These are phyloP conservation scores for Serendipita sp. DNA, from an alignment of 768 basidiomycete genomes.

Conservation along the genomic window DNA sequence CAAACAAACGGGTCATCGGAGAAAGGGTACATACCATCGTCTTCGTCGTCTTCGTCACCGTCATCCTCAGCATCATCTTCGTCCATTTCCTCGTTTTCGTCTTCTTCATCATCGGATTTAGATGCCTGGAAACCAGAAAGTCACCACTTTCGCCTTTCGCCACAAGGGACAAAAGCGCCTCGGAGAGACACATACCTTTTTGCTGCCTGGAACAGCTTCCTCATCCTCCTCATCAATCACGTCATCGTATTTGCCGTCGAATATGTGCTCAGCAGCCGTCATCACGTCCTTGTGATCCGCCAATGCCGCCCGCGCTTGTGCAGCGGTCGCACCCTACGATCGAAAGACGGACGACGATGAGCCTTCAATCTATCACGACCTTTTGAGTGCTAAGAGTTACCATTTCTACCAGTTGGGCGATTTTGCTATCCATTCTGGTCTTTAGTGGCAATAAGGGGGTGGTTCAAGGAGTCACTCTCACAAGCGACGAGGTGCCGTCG, in stretches of 20 bases:
- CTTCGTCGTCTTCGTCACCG: constrained; percentile 29
- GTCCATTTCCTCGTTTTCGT: constrained; percentile 13
- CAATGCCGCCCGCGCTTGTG: constrained; percentile 73
- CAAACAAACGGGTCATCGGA: background rate
- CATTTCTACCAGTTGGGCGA: constrained; percentile 51
- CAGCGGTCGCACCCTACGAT: constrained; percentile 58
- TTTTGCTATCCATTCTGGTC: constrained; percentile 31
- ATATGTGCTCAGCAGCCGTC: constrained; percentile 75
- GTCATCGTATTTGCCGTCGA: constrained; percentile 70
- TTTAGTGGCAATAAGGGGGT: background rate
- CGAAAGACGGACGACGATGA: background rate
- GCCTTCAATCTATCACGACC: background rate
- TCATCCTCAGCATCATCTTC: constrained; percentile 22
- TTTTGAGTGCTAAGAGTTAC: constrained; percentile 16
- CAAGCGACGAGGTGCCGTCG: background rate
- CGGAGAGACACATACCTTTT: background rate
- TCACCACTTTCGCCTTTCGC: background rate
- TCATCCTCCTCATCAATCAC: constrained; percentile 31
- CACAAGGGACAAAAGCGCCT: constrained; percentile 4
- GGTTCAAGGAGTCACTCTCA: too few species aligned
- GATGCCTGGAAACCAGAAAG: background rate
- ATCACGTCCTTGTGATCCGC: constrained; percentile 74
- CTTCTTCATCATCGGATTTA: background rate
- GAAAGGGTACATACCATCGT: background rate
- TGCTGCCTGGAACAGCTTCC: background rate